Conservation (phyloP, 768 basidiomycete genomes). For the Cystobasidiopsis lactophilus region DNA sequence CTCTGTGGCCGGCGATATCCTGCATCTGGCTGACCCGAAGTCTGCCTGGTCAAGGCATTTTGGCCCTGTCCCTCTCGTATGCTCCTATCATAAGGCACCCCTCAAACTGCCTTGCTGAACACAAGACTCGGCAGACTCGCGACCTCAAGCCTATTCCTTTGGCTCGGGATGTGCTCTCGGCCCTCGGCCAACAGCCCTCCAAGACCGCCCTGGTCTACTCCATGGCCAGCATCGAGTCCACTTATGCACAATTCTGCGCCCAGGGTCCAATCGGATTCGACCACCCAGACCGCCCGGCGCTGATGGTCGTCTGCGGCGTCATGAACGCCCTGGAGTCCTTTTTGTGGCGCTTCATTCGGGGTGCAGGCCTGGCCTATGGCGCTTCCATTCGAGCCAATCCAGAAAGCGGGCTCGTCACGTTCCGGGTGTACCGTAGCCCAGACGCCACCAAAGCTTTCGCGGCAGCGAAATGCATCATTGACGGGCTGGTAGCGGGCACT, state of each 20-base stretch:
- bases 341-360: constrained; percentile 63
- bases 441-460: constrained; percentile 63
- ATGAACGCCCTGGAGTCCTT: constrained; percentile 85
- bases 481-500: constrained; percentile 56
- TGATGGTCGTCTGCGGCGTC: constrained; percentile 62
- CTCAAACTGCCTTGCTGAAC: not conserved
- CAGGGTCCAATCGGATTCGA: constrained; percentile 32
- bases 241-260: constrained; percentile 54
- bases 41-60: constrained; percentile 57
- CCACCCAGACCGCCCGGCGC: constrained; percentile 62
- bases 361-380: constrained; percentile 63
- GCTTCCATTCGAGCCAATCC: constrained; percentile 14
- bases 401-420: constrained; percentile 16
- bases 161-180: constrained; percentile 45
- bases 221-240: constrained; percentile 82
- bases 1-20: constrained; percentile 69
- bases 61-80: constrained; percentile 38
- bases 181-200: constrained; percentile 47
- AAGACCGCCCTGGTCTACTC: constrained; percentile 71
- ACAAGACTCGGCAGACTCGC: constrained; percentile 7
- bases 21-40: constrained; percentile 45
- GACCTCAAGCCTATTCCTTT: constrained; percentile 44
- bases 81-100: constrained; percentile 25
- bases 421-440: constrained; percentile 22
- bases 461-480: constrained; percentile 55